Base-by-base conservation (phyloP, 78 protist species). In the Dictyostelium discoideum region DNA sequence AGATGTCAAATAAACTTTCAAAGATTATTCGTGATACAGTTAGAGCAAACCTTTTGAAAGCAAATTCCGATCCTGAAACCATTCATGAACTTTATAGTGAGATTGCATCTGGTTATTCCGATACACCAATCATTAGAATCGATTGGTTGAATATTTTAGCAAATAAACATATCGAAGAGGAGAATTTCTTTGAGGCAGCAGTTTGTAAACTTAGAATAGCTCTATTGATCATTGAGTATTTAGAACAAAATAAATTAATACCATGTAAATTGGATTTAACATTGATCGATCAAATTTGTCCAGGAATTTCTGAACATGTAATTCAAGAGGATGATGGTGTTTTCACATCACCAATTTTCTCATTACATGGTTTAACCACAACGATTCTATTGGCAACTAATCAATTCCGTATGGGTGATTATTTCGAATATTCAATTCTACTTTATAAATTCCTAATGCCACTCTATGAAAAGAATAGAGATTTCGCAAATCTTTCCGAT, bases 301-400 rank as follows among this genome's bases (percentile, higher is more conserved):
- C 94, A 0, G 87, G 85, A 8, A 74, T 89, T 1, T 11, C 39
- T 0, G 94, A 89, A 39, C 32, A 24, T 46, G 94, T 89, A 2
- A 85, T 89, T 63, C 86, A 89, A 46, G 94, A 89, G 37, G 94
- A 89, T 46, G 94, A 89, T 67, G 94, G 94, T 67, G 94, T 89
- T 8, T 89, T 79, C 32, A 79, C 86, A 40, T 67, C 80, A 16
- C 79, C 87, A 3, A 37, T 69, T 5, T 89, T 89, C 37, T 80
- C 94, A n/a, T 37, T 81, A 2, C n/a, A 22, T 3, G 94, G 87
- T 80, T 16, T 89, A 5, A 78, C 32, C 0, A n/a, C 74, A 3
- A 20, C 86, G 0, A 42, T 89, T 3, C 32, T 24, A 16, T 46
- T 81, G 26, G 94, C 94, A 0, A 80, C 84, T 57, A 89, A 89